These are phyloP conservation scores for Ajuga reptans DNA, from an alignment of 305 asterid species.

Conservation along the genomic window DNA sequence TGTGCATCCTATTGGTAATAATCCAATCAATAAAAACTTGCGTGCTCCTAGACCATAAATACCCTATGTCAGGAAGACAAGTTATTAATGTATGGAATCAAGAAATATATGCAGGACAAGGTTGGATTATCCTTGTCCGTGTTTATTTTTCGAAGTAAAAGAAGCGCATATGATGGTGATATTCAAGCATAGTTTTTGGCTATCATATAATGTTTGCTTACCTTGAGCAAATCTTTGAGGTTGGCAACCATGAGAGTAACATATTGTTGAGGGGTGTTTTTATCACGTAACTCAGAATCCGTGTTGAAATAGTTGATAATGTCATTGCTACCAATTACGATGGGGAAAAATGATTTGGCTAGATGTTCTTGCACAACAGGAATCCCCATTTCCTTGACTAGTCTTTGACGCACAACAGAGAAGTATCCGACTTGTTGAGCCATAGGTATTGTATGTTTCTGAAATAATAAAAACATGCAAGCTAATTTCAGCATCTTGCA, in stretches of 20 bases:
- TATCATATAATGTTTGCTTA: neutral
- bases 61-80: conserved; percentile 9
- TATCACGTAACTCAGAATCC: neutral
- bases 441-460: conserved; percentile 33
- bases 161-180: no score
- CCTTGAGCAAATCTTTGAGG: conserved; percentile 34
- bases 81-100: neutral
- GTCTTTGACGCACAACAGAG: conserved; percentile 29
- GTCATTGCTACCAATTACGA: conserved; percentile 73
- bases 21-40: conserved; percentile 31
- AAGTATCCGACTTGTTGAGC: conserved; percentile 40
- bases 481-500: conserved; percentile 13
- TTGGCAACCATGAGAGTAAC: conserved; percentile 44
- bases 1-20: conserved; percentile 38
- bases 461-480: neutral
- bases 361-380: conserved; percentile 35
- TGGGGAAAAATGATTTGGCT: conserved; percentile 39
- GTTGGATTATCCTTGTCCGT: no score
- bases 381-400: conserved; percentile 30
- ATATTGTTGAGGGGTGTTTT: conserved; percentile 42
- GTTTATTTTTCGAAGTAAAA: no score
- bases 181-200: no score
- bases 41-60: conserved; percentile 35
- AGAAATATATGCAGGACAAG: no score
- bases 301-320: conserved; percentile 35